These are phyloP conservation scores for Lachancea cidri DNA, from an alignment of 805 yeast genomes.

Conservation along the genomic window DNA sequence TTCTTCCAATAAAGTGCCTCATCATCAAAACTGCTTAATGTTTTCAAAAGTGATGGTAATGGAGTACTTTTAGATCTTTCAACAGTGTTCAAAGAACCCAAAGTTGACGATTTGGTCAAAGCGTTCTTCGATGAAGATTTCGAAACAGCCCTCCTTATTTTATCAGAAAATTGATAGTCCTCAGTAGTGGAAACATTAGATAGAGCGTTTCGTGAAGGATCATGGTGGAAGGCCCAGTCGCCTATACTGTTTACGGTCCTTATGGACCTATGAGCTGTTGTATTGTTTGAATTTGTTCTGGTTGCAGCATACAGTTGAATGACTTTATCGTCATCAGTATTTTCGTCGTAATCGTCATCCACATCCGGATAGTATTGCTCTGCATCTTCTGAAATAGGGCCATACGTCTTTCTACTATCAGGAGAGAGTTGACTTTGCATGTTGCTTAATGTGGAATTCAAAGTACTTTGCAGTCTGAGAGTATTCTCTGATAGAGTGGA, in stretches of 20 bases:
- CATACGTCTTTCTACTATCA: neutral
- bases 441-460: constrained; percentile 1
- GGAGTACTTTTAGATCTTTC: constrained; percentile 32
- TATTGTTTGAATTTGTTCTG: constrained; percentile 21
- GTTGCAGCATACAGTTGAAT: constrained; percentile 21
- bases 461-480: constrained; percentile 1
- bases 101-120: constrained; percentile 15
- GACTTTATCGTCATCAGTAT: constrained; percentile 24
- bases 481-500: constrained; percentile 6
- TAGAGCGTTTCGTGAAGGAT: constrained; percentile 1
- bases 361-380: constrained; percentile 12
- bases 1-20: constrained; percentile 20
- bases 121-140: constrained; percentile 10
- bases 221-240: constrained; percentile 23
- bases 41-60: constrained; percentile 14
- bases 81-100: constrained; percentile 18
- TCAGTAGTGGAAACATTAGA: constrained; percentile 1
- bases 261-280: constrained; percentile 29
- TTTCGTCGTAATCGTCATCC: constrained; percentile 18
- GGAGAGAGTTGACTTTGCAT: constrained; percentile 1
- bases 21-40: constrained; percentile 16
- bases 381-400: constrained; percentile 12
- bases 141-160: constrained; percentile 3
- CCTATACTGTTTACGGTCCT: constrained; percentile 29
- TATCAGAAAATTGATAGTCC: constrained; percentile 2